A percentile compares a stretch with the other conserved stretches of the same genome.
Conservation (phyloP, 495 filamentous ascomycete genomes). For the Trichoderma parareesei region DNA sequence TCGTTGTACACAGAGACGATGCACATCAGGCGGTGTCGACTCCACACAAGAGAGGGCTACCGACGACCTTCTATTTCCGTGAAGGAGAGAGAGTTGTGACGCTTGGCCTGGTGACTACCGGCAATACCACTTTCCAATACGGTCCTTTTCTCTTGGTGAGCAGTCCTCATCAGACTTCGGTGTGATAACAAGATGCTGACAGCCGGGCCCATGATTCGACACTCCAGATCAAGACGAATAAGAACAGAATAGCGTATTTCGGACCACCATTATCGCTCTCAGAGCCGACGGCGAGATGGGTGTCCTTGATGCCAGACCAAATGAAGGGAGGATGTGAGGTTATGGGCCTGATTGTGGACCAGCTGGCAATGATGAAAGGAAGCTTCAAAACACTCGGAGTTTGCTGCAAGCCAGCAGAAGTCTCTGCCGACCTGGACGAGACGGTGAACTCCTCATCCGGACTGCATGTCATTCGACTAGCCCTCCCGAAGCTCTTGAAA, state of each 20-base stretch:
- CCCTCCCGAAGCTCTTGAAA: neutral
- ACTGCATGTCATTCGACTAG: neutral
- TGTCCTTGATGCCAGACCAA: neutral
- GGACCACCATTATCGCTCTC: neutral
- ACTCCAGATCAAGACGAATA: neutral
- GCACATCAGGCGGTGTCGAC: neutral
- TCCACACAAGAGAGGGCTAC: neutral
- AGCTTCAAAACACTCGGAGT: neutral
- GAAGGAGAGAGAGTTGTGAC: neutral
- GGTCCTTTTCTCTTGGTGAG: neutral
- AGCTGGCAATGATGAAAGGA: neutral
- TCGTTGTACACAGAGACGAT: neutral
- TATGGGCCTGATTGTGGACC: neutral
- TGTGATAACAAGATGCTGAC: neutral
- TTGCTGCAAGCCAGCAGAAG: neutral
- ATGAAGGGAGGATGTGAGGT: neutral
- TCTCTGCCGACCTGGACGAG: neutral
- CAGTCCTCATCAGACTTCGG: neutral
- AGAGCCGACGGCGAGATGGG: neutral
- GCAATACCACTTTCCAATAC: neutral
- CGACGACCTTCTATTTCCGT: neutral
- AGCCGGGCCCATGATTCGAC: neutral
- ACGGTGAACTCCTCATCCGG: neutral
- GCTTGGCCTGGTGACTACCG: neutral
- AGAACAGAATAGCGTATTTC: neutral